Percentiles rank a stretch among this genome's conserved stretches.
phyloP scores from a whole-genome alignment of 768 basidiomycete genomes.

The Psilocybe subaeruginosa region DNA sequence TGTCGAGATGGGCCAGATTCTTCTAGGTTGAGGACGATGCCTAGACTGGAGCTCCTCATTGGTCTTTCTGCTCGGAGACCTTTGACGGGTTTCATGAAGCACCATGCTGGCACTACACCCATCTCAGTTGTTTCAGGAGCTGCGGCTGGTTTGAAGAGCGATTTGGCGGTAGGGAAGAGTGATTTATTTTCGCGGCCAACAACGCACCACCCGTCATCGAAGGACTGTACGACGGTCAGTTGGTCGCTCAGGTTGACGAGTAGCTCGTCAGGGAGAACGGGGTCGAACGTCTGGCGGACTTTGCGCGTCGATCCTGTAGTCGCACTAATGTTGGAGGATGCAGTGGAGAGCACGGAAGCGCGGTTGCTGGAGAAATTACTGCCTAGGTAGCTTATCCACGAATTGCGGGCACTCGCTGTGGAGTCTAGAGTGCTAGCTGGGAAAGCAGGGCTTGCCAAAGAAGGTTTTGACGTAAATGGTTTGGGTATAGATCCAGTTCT shows the following conservation, averaged over 20 bases:
- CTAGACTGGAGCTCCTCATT: slow-evolving; percentile 63
- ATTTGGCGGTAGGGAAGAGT: slow-evolving; percentile 35
- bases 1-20: slow-evolving; percentile 44
- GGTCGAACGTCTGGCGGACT: slow-evolving; percentile 67
- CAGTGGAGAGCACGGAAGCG: slow-evolving; percentile 38
- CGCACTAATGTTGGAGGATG: slow-evolving; percentile 36
- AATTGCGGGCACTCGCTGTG: slow-evolving; percentile 32
- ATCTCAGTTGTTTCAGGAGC: slow-evolving; percentile 50
- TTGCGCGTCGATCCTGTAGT: slow-evolving; percentile 46
- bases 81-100: slow-evolving; percentile 65
- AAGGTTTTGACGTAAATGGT: slow-evolving; percentile 32
- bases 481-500: slow-evolving; percentile 44
- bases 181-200: slow-evolving; percentile 55
- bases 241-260: slow-evolving; percentile 55
- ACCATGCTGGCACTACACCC: slow-evolving; percentile 79
- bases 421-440: slow-evolving; percentile 42
- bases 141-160: slow-evolving; percentile 39
- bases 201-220: slow-evolving; percentile 83
- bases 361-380: slow-evolving; percentile 30
- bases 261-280: slow-evolving; percentile 78
- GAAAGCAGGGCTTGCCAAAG: not conserved
- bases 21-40: slow-evolving; percentile 60
- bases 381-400: slow-evolving; percentile 29
- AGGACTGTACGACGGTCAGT: slow-evolving; percentile 64
- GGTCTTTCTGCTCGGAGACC: slow-evolving; percentile 66